Percentiles rank a stretch among this genome's conserved stretches.
These are phyloP conservation scores for Suhomyces bokatorum DNA, from an alignment of 1,139 yeast species.

Conservation along the genomic window DNA sequence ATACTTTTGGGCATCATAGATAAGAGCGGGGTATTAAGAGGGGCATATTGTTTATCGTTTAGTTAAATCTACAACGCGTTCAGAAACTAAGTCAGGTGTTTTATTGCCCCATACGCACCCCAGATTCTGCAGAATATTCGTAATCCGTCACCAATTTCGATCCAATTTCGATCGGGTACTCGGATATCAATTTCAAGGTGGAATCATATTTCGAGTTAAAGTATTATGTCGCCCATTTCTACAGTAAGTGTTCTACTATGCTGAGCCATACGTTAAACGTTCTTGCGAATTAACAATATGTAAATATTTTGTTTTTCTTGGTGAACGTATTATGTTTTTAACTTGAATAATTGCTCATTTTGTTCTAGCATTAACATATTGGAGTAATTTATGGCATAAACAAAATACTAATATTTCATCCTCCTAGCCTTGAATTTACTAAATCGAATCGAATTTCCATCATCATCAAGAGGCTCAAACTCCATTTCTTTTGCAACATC, in stretches of 20 bases:
- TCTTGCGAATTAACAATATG: no score
- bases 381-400: not conserved
- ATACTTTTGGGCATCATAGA: not conserved
- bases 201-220: not conserved
- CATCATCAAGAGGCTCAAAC: constrained; percentile 70
- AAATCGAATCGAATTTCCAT: constrained; percentile 56
- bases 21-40: constrained; percentile 5
- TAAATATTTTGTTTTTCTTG: no score
- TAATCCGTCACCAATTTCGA: not conserved
- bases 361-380: not conserved
- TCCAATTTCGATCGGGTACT: not conserved
- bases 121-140: not conserved
- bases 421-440: constrained; percentile 73
- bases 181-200: not conserved
- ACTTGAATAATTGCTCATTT: no score
- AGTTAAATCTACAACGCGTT: not conserved
- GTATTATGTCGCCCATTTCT: no score
- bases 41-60: constrained; percentile 4
- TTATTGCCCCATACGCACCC: constrained; percentile 3
- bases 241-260: no score
- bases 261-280: no score
- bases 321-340: no score
- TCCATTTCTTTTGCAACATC: constrained; percentile 53
- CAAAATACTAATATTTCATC: constrained; percentile 7
- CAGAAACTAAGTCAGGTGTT: not conserved